A percentile compares a stretch with the other conserved stretches of the same genome.
Conservation (phyloP, 202 grass and related monocot species). For the Tripidium arundinaceum region DNA sequence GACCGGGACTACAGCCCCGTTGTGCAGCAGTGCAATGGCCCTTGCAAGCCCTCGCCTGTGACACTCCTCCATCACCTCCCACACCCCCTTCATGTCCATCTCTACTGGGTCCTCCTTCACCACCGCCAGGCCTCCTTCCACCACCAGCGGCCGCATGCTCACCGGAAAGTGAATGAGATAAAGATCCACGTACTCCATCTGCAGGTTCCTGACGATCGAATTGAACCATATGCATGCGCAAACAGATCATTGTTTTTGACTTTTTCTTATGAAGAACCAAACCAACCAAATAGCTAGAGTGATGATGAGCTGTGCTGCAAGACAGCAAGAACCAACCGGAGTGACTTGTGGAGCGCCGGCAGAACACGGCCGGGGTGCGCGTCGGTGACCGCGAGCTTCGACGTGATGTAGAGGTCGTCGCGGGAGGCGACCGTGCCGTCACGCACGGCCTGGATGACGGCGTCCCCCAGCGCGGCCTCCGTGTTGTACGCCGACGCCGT, state of each 20-base stretch:
- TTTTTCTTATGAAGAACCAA: too few species aligned
- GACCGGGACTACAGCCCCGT: too few species aligned
- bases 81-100: slow-evolving; percentile 35
- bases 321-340: too few species aligned
- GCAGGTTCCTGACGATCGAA: slow-evolving; percentile 16
- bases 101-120: neutral
- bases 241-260: too few species aligned
- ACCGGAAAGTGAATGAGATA: slow-evolving; percentile 46
- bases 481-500: too few species aligned
- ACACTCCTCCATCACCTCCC: slow-evolving; percentile 58
- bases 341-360: slow-evolving; percentile 23
- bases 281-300: too few species aligned
- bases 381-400: slow-evolving; percentile 49
- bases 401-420: slow-evolving; percentile 50
- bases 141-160: slow-evolving; percentile 7
- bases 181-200: slow-evolving; percentile 54
- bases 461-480: slow-evolving; percentile 39
- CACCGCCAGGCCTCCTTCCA: neutral
- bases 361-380: slow-evolving; percentile 33
- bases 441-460: slow-evolving; percentile 22
- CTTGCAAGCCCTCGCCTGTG: slow-evolving; percentile 13
- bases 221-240: too few species aligned
- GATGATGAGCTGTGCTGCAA: too few species aligned
- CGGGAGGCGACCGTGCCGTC: slow-evolving; percentile 26
- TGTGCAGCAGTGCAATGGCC: too few species aligned